A percentile compares a stretch with the other conserved stretches of the same genome.
phyloP scores from a whole-genome alignment of 2,329 filamentous ascomycete species.

The Cladosporium cucumerinum region DNA sequence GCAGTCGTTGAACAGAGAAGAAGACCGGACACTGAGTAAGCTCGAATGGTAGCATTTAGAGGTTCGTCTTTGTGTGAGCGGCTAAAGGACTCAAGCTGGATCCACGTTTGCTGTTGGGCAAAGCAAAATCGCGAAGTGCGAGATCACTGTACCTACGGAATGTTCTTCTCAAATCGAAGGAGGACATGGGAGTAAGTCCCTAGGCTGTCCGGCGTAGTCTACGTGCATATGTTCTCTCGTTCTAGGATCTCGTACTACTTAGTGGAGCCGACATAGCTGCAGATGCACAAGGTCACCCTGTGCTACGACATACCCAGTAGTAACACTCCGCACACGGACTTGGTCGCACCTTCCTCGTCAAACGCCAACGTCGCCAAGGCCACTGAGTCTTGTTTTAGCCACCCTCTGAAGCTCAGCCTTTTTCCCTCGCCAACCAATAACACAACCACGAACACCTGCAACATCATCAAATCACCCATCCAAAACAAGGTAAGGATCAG shows the following conservation, averaged over 20 bases:
- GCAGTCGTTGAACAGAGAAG: background rate
- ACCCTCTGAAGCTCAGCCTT: conserved; percentile 1
- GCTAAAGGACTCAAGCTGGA: background rate
- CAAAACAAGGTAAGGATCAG: background rate
- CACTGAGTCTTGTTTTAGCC: background rate
- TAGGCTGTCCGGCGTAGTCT: background rate
- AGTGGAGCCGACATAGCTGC: background rate
- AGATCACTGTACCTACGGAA: background rate
- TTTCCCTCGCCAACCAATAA: background rate
- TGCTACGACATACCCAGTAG: background rate
- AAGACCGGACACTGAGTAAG: background rate
- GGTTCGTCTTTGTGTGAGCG: background rate
- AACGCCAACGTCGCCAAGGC: background rate
- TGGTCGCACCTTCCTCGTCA: background rate
- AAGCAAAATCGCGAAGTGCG: background rate
- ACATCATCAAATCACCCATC: background rate
- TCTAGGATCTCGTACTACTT: background rate
- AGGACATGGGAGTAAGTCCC: background rate
- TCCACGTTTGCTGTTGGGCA: background rate
- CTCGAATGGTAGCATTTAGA: background rate
- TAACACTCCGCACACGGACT: background rate
- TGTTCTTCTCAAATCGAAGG: background rate
- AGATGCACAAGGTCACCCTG: background rate
- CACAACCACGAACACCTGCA: background rate
- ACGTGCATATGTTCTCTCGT: background rate